Percentiles rank a stretch among this genome's conserved stretches.
Evolutionary conservation across 768 basidiomycete genomes (phyloP).

Genomic region (Infundibulicybe gibba): DNA sequence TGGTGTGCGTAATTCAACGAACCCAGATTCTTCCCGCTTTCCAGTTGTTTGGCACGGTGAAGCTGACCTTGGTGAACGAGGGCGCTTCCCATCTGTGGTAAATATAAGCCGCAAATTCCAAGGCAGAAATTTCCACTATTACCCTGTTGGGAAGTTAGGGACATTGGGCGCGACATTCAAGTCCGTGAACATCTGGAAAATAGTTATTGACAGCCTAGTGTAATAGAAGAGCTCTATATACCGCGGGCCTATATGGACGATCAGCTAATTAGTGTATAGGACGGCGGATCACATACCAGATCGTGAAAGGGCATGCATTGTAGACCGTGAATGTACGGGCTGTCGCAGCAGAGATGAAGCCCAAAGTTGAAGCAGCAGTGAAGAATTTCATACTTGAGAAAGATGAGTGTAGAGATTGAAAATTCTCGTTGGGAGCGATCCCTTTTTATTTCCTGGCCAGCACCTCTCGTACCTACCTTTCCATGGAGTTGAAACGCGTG

Average conservation of each 20-base stretch:
- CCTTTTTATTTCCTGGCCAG: too few relatives aligned
- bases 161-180: conserved; percentile 41
- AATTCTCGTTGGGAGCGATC: too few relatives aligned
- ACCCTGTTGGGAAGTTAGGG: conserved; percentile 48
- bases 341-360: conserved; percentile 27
- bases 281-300: too few relatives aligned
- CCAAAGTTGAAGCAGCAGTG: conserved; percentile 17
- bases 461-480: too few relatives aligned
- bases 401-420: too few relatives aligned
- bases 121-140: background rate
- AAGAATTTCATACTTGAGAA: conserved; percentile 23
- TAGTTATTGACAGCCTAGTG: too few relatives aligned
- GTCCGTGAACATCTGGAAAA: conserved; percentile 54
- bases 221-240: too few relatives aligned
- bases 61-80: conserved; percentile 32
- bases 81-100: conserved; percentile 34
- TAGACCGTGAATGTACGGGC: conserved; percentile 49
- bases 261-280: too few relatives aligned
- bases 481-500: too few relatives aligned
- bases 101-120: background rate
- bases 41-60: conserved; percentile 63
- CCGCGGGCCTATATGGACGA: too few relatives aligned
- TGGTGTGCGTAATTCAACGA: background rate
- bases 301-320: too few relatives aligned
- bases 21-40: conserved; percentile 62